These are phyloP conservation scores for Leccinellum rugosiceps DNA, from an alignment of 768 basidiomycete genomes.

Conservation along the genomic window DNA sequence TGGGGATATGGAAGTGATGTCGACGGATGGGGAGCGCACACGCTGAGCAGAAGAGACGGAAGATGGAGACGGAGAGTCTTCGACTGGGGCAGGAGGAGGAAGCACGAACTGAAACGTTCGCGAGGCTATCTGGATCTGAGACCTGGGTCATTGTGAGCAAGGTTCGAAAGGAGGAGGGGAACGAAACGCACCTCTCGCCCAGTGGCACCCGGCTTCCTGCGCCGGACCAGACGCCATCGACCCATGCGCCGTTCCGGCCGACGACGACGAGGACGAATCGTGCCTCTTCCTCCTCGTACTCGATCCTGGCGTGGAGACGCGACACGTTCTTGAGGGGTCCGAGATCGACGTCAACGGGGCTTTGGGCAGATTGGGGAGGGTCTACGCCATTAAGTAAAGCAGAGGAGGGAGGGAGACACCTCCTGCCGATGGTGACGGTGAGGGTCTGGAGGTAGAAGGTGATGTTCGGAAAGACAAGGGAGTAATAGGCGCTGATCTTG, in stretches of 20 bases:
- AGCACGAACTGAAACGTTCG: slow-evolving; percentile 96
- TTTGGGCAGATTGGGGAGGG: slow-evolving; percentile 22
- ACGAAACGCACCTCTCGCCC: slow-evolving; percentile 63
- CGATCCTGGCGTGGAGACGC: slow-evolving; percentile 93
- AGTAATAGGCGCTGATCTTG: slow-evolving; percentile 91
- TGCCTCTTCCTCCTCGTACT: slow-evolving; percentile 87
- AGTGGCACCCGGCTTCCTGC: slow-evolving; percentile 85
- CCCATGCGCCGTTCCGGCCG: slow-evolving; percentile 98
- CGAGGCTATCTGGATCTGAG: slow-evolving; percentile 95
- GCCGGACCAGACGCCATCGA: slow-evolving; percentile 94
- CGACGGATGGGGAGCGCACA: slow-evolving; percentile 75
- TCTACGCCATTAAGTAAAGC: slow-evolving; percentile 47
- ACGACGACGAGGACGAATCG: slow-evolving; percentile 87
- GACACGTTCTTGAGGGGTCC: slow-evolving; percentile 97
- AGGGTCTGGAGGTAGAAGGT: slow-evolving; percentile 98
- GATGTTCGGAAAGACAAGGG: slow-evolving; percentile 89
- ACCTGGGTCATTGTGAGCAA: slow-evolving; percentile 45
- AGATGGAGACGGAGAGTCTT: slow-evolving; percentile 78
- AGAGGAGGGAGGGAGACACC: slow-evolving; percentile 68
- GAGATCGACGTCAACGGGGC: slow-evolving; percentile 82
- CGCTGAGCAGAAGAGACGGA: slow-evolving; percentile 67
- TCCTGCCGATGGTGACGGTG: slow-evolving; percentile 88
- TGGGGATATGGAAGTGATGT: slow-evolving; percentile 78
- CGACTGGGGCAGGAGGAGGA: slow-evolving; percentile 78
- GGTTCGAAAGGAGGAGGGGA: background rate